Evolutionary conservation across 345 rosid genomes (phyloP), one percentile per base, ranked within the genome.

Genomic region (Ceriops tagal): DNA sequence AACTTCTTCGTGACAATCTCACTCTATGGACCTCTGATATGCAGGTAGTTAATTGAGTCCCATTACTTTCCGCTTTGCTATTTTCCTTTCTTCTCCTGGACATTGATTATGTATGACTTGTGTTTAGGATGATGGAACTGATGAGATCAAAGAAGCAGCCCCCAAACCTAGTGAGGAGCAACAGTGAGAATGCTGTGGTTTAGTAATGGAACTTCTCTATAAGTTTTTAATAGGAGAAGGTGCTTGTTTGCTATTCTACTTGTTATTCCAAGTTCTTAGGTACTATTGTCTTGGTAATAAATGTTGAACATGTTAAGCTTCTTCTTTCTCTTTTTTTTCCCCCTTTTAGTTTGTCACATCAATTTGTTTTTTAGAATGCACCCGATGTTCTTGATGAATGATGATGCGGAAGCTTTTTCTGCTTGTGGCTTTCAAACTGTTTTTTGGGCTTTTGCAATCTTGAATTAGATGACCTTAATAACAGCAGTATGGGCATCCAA

Each of bases 11-110:
- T 18, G 97, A 93, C 75, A 93, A 93, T 57, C 97, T 91, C 83
- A 93, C 98, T 57, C 81, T 93, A 61, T 91, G 96, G 98, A 93
- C 98, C 58, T 93, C 97, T 35, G 96, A 93, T 58, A 89, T 93
- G 92, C 96, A 89, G 98, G 98, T 89, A 56, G 1, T n/a, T 65
- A n/a, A n/a, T 61, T 53, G 24, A 18, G 60, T 60, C 52, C 65
- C 10, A 55, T 28, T 30, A 0, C 11, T 6, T 10, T 37, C 39
- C 27, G 31, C n/a, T 8, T 47, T 65, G 15, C 16, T 31, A 18
- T n/a, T 4, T 30, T n/a, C 24, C 34, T 26, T 21, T 8, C 20
- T 28, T 2, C 37, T 0, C 22, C 5, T 9, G 18, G 9, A 2
- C 21, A 6, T 67, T 26, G 61, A 31, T 61, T 51, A 1, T 18